phyloP scores from a whole-genome alignment of 345 rosid species.

The Brassica incana region DNA sequence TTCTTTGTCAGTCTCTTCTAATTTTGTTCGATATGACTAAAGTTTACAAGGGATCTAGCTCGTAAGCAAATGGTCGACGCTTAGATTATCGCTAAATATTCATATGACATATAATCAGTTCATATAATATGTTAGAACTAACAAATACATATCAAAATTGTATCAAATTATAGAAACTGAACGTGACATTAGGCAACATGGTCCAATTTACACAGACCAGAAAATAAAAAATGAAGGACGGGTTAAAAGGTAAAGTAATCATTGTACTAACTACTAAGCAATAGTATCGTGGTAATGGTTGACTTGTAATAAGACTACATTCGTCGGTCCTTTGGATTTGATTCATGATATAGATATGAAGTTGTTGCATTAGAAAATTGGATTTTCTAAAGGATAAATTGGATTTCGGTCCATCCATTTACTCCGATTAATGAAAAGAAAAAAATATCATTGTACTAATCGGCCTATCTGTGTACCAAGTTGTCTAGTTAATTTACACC shows the following conservation, averaged over 20 bases:
- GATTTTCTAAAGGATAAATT: too few relatives aligned
- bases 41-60: not conserved
- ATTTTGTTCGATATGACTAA: not conserved
- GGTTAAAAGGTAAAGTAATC: not conserved
- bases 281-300: too few relatives aligned
- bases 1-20: not conserved
- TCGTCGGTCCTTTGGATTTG: too few relatives aligned
- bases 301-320: too few relatives aligned
- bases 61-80: not conserved
- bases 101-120: not conserved
- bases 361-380: too few relatives aligned
- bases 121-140: not conserved
- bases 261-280: conserved; percentile 6
- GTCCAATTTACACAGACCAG: not conserved
- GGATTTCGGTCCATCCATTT: too few relatives aligned
- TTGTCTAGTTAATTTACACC: not conserved
- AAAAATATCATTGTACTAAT: not conserved
- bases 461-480: not conserved
- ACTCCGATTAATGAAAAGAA: too few relatives aligned
- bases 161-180: not conserved
- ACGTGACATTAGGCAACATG: conserved; percentile 4
- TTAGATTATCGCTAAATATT: not conserved
- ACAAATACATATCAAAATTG: not conserved
- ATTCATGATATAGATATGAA: too few relatives aligned
- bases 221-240: not conserved